These are phyloP conservation scores for Luvunga scandens DNA, from an alignment of 345 rosid genomes.

Conservation along the genomic window DNA sequence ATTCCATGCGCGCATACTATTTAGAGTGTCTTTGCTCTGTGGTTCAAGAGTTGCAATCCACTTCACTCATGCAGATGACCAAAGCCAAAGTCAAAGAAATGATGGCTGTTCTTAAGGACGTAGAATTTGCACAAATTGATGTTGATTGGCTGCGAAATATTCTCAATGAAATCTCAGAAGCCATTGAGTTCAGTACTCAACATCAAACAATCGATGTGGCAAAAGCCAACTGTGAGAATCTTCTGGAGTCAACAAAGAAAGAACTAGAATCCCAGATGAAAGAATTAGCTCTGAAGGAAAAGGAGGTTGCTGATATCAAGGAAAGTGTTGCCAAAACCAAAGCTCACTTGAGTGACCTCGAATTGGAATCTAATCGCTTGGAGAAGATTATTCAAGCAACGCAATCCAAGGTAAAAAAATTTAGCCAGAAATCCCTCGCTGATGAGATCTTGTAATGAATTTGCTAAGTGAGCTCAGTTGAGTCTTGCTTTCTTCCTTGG, in stretches of 20 bases:
- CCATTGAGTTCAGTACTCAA: conserved; percentile 26
- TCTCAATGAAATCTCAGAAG: conserved; percentile 39
- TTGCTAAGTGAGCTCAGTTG: background rate
- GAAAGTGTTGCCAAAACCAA: conserved; percentile 24
- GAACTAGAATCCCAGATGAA: conserved; percentile 34
- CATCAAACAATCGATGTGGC: conserved; percentile 33
- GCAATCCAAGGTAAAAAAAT: conserved; percentile 27
- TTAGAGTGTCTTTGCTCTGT: conserved; percentile 70
- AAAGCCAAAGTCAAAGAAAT: conserved; percentile 63
- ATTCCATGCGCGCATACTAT: conserved; percentile 64
- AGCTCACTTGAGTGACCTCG: conserved; percentile 27
- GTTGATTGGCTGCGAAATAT: conserved; percentile 57
- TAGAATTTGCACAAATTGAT: conserved; percentile 63
- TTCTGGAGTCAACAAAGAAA: conserved; percentile 27
- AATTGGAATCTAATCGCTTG: conserved; percentile 30
- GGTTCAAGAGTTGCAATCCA: conserved; percentile 68
- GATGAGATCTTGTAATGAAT: conserved; percentile 34
- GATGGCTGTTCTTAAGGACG: conserved; percentile 73
- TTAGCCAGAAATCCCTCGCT: conserved; percentile 27
- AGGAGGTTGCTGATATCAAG: conserved; percentile 28
- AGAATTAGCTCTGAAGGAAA: conserved; percentile 38
- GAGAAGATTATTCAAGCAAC: conserved; percentile 18
- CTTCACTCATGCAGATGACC: conserved; percentile 51
- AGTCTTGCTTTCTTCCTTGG: background rate
- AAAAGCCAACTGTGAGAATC: conserved; percentile 30